Base-by-base conservation (phyloP, 768 basidiomycete genomes). In the Podaxis sp. region DNA sequence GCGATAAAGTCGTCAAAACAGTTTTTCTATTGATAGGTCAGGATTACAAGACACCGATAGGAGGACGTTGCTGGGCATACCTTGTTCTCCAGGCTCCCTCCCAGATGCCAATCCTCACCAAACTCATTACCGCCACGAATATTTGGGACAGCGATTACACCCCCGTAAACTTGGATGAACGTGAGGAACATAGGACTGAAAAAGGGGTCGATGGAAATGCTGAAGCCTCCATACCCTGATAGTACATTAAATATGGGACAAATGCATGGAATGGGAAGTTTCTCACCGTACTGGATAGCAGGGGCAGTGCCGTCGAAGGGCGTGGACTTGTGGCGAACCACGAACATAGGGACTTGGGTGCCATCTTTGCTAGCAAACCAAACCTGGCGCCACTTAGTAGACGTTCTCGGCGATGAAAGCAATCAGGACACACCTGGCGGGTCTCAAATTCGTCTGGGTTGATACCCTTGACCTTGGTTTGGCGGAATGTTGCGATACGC, bases 1-100 rank as follows among this genome's bases (percentile, higher is more conserved):
- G 88, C 83, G 63, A 90, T 88, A 72, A 93, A 93, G 69, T 94
- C 92, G 66, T 93, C 78, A 66, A 91, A 93, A 57, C 85, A 85
- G 59, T 91, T 91, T 62, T 77, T 78, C 87, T 90, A 51, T 25
- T 42, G 44, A 25, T 42, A 44, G 46, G 27, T 52, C 28, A 16
- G 62, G 57, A 61, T 18, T 50, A 14, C 21, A 61, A 38, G 63
- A 42, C 35, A 38, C 35, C 35, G 42, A 44, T 60, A 10, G n/a
- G 2, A n/a, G 52, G 25, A 11, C 16, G 32, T 25, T 37, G 13
- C 36, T 38, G 54, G 10, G 55, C 70, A 23, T 54, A 87, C 88
- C 79, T 92, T 92, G 55, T 81, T 80, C 62, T 91, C 90, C 62
- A 77, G 78, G 28, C 77, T 86, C 1, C 89, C 92, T 23, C 81